phyloP scores from a whole-genome alignment of 108 stramenopile species.

The Nitzschia sp. region DNA sequence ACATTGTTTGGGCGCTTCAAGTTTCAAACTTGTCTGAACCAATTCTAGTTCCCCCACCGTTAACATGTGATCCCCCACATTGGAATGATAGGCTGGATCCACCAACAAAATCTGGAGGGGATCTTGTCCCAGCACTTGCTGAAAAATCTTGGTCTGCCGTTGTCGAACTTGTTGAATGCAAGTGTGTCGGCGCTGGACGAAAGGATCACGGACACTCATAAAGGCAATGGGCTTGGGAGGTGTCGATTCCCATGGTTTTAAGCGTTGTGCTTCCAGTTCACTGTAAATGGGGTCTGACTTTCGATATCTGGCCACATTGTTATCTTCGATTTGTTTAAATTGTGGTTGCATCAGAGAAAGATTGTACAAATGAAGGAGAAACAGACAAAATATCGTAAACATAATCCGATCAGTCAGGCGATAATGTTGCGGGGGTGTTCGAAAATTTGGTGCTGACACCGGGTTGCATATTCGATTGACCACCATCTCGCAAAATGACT shows the following conservation, averaged over 20 bases:
- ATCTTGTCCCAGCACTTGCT: neutral
- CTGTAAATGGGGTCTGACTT: neutral
- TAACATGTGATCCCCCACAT: slow-evolving; percentile 47
- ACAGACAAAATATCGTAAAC: neutral
- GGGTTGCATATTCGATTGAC: no score
- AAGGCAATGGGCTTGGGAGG: slow-evolving; percentile 19
- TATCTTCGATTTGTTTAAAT: neutral
- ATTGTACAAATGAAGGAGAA: neutral
- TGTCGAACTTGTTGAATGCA: slow-evolving; percentile 19
- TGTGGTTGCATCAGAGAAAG: neutral
- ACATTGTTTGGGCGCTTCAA: slow-evolving; percentile 12
- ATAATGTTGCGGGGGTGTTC: no score
- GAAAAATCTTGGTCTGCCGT: neutral
- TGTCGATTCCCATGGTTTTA: slow-evolving; percentile 11
- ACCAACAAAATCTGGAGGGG: slow-evolving; percentile 21
- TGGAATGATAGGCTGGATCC: slow-evolving; percentile 41
- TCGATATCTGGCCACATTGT: neutral
- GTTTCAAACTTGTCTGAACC: neutral
- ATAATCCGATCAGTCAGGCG: neutral
- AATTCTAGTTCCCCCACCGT: slow-evolving; percentile 27
- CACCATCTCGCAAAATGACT: no score
- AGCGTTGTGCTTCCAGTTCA: neutral
- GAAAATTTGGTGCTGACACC: no score
- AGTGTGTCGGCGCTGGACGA: slow-evolving; percentile 8
- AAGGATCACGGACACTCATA: neutral